phyloP scores from a whole-genome alignment of 2,329 filamentous ascomycete species.

The Beauveria brongniartii region DNA sequence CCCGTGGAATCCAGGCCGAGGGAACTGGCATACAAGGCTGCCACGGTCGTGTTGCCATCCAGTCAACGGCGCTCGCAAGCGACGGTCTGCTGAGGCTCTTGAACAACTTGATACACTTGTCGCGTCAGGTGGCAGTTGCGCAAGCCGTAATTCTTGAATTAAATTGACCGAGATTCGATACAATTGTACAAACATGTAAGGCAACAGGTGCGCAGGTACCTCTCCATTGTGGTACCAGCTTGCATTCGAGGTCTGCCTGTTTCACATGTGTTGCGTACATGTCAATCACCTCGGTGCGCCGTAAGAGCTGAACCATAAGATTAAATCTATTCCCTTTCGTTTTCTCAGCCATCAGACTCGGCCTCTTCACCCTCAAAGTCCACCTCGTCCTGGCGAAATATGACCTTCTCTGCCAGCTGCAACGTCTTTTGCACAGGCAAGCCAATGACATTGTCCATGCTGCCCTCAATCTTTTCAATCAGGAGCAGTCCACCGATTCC shows the following conservation, averaged over 20 bases:
- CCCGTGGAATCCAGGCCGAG: background rate
- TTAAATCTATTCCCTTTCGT: background rate
- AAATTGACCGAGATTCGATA: no score
- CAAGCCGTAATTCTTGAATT: background rate
- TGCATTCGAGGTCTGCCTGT: background rate
- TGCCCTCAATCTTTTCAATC: slow-evolving; percentile 81
- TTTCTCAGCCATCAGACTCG: slow-evolving; percentile 25
- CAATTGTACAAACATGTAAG: background rate
- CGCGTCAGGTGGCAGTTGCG: background rate
- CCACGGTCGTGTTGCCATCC: background rate
- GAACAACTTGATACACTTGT: background rate
- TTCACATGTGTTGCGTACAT: background rate
- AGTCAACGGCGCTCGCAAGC: background rate
- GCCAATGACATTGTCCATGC: slow-evolving; percentile 90
- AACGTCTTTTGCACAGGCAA: slow-evolving; percentile 73
- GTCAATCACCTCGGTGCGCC: background rate
- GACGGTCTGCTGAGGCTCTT: background rate
- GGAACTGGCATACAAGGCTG: background rate
- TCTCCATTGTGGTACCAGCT: background rate
- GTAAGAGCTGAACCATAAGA: background rate
- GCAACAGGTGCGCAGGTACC: background rate
- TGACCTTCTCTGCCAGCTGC: slow-evolving; percentile 78
- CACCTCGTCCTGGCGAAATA: slow-evolving; percentile 64
- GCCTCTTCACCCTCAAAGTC: slow-evolving; percentile 43
- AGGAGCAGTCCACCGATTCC: slow-evolving; percentile 79